Conservation (phyloP, 2,329 filamentous ascomycete genomes). For the Cordyceps cateniannulata region DNA sequence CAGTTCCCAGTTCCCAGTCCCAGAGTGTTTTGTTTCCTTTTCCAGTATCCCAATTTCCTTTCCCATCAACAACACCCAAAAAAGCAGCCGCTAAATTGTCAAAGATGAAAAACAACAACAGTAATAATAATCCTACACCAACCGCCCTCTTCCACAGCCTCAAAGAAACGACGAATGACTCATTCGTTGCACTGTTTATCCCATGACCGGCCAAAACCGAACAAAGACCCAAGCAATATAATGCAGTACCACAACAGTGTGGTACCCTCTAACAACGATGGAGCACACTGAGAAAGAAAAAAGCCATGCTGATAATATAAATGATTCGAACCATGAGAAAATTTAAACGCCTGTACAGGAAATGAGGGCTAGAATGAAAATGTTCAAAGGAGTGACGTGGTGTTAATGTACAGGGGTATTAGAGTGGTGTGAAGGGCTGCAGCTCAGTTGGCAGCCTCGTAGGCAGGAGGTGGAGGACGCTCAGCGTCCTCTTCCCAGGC, state of each 20-base stretch:
- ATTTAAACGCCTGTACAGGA: conserved; percentile 5
- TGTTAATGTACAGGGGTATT: conserved; percentile 13
- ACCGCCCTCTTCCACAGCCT: background rate
- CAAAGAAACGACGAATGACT: background rate
- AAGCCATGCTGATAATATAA: background rate
- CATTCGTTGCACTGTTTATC: background rate
- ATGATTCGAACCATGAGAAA: background rate
- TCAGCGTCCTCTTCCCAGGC: conserved; percentile 35
- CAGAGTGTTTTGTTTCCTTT: background rate
- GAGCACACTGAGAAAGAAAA: background rate
- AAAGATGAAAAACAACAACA: background rate
- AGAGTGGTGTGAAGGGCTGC: background rate
- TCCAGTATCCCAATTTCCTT: background rate
- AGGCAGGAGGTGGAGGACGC: conserved; percentile 51
- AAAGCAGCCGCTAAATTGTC: conserved; percentile 5
- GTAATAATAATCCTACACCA: conserved; percentile 2
- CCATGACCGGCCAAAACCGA: background rate
- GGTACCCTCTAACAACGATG: background rate
- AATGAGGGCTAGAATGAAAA: conserved; percentile 7
- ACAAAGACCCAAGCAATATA: conserved; percentile 1
- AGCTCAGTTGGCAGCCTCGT: conserved; percentile 44
- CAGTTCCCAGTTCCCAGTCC: conserved; percentile 8
- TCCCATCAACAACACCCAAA: conserved; percentile 4
- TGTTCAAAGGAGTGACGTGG: conserved; percentile 7
- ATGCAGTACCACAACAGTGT: background rate